These are phyloP conservation scores for Cyclospora cayetanensis DNA, from an alignment of 169 alveolate genomes.

Conservation along the genomic window DNA sequence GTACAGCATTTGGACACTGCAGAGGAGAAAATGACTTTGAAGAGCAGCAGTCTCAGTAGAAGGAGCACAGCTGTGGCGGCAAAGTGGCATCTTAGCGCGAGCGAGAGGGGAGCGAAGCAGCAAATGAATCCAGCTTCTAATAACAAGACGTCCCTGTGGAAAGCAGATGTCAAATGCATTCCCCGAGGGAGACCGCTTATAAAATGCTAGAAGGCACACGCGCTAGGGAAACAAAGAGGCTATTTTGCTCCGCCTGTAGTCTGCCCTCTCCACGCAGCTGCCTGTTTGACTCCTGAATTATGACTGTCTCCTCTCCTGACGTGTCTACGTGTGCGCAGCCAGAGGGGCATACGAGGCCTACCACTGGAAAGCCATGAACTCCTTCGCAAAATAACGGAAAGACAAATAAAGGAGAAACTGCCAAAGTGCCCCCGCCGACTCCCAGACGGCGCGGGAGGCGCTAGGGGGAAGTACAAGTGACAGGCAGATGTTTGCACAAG, in stretches of 20 bases:
- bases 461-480: neutral
- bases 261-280: too few species aligned
- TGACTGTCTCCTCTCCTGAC: too few species aligned
- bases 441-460: neutral
- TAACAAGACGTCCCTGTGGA: slow-evolving; percentile 1
- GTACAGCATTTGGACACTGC: neutral
- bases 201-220: too few species aligned
- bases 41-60: neutral
- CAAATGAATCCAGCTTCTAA: slow-evolving; percentile 17
- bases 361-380: slow-evolving; percentile 9
- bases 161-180: neutral
- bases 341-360: neutral
- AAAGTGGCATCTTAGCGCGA: neutral
- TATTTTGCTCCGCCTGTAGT: too few species aligned
- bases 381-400: neutral
- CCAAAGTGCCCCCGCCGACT: neutral
- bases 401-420: neutral
- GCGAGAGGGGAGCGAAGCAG: neutral
- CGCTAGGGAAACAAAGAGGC: neutral
- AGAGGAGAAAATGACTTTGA: neutral
- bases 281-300: too few species aligned
- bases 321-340: too few species aligned
- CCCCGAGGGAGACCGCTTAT: neutral
- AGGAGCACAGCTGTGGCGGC: neutral
- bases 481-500: neutral